Evolutionary conservation across 2,329 filamentous ascomycete genomes (phyloP).

Genomic region (Daldinia eschscholtzii): DNA sequence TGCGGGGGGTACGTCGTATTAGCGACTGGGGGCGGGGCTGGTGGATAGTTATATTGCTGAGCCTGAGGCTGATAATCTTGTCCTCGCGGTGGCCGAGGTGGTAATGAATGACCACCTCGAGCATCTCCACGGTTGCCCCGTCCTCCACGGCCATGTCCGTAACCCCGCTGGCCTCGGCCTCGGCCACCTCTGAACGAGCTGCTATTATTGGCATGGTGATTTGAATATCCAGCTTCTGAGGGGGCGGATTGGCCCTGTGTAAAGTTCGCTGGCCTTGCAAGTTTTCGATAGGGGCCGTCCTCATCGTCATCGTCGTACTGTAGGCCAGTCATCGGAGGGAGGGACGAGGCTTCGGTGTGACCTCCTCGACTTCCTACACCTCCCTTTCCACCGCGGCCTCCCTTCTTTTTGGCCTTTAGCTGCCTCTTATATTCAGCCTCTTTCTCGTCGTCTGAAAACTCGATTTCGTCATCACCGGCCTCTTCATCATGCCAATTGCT

Average conservation of each 20-base stretch:
- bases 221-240: conserved; percentile 57
- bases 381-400: conserved; percentile 56
- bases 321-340: conserved; percentile 60
- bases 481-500: conserved; percentile 97
- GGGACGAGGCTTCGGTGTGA: conserved; percentile 55
- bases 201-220: conserved; percentile 46
- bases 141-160: conserved; percentile 54
- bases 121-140: conserved; percentile 58
- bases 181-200: conserved; percentile 57
- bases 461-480: conserved; percentile 84
- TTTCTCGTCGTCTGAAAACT: conserved; percentile 97
- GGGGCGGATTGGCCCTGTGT: conserved; percentile 61
- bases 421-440: conserved; percentile 84
- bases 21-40: conserved; percentile 53
- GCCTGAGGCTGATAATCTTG: conserved; percentile 55
- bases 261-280: conserved; percentile 76
- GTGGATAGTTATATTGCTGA: conserved; percentile 49
- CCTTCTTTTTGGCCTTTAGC: conserved; percentile 73
- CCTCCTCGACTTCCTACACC: conserved; percentile 53
- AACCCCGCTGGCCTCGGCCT: conserved; percentile 59
- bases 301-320: conserved; percentile 76
- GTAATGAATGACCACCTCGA: conserved; percentile 60
- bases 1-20: conserved; percentile 48
- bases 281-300: conserved; percentile 77
- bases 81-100: conserved; percentile 50